Evolutionary conservation across 1,139 yeast species (phyloP).

Genomic region (Zygotorulaspora mrakii): DNA sequence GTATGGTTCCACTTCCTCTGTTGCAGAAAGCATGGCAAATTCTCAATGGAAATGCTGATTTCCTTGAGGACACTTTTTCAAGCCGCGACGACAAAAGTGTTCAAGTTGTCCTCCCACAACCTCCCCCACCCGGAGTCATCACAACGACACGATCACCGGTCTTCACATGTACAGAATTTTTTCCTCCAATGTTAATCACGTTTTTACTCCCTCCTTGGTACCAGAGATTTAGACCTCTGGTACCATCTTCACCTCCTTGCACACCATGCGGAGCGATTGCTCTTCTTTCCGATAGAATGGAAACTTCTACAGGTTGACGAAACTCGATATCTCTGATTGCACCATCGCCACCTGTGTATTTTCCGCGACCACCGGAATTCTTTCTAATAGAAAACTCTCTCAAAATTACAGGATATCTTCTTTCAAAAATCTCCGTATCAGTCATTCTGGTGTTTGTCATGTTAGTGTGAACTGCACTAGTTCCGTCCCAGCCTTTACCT

Average conservation of each 20-base stretch:
- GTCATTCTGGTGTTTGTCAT: constrained; percentile 72
- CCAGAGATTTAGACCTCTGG: constrained; percentile 59
- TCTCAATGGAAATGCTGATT: too few relatives aligned
- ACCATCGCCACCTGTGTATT: constrained; percentile 58
- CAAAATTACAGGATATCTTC: constrained; percentile 61
- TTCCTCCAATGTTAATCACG: constrained; percentile 52
- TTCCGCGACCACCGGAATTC: constrained; percentile 58
- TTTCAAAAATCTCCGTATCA: constrained; percentile 64
- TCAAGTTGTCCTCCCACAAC: constrained; percentile 41
- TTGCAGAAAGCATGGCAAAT: too few relatives aligned
- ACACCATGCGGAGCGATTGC: constrained; percentile 59
- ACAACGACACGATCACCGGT: constrained; percentile 56
- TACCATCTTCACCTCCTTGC: constrained; percentile 57
- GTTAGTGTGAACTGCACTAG: constrained; percentile 62
- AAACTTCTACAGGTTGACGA: constrained; percentile 50
- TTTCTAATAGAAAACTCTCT: constrained; percentile 51
- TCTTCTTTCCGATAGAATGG: constrained; percentile 60
- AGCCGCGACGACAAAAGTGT: too few relatives aligned
- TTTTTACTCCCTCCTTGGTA: constrained; percentile 36
- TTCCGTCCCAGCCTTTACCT: constrained; percentile 59
- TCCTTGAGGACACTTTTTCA: too few relatives aligned
- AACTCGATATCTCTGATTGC: constrained; percentile 61
- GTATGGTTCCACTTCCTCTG: too few relatives aligned
- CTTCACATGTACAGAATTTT: constrained; percentile 48
- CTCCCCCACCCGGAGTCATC: constrained; percentile 56